Evolutionary conservation across 352 stramenopile genomes (phyloP).

Genomic region (Globisporangium polare): DNA sequence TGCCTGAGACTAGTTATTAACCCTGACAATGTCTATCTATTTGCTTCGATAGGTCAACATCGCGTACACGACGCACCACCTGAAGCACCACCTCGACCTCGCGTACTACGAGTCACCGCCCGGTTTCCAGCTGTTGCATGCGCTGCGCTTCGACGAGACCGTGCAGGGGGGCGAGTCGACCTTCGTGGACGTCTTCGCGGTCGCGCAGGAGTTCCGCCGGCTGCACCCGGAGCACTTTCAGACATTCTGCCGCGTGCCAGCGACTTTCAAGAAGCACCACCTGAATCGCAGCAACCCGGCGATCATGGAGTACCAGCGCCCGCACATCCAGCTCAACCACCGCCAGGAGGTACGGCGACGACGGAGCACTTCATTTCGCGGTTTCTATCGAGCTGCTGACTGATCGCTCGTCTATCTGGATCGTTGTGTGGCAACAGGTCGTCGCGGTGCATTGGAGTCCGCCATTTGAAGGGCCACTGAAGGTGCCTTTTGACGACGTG

Average conservation of each 20-base stretch:
- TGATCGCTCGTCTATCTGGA: neutral
- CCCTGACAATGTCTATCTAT: neutral
- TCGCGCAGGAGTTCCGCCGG: constrained; percentile 61
- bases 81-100: constrained; percentile 94
- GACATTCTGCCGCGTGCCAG: constrained; percentile 80
- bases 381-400: neutral
- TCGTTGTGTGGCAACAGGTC: constrained; percentile 35
- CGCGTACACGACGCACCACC: constrained; percentile 88
- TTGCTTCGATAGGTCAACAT: constrained; percentile 84
- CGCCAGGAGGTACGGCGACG: constrained; percentile 47
- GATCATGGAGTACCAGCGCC: constrained; percentile 93
- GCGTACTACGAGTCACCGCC: constrained; percentile 97
- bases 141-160: constrained; percentile 80
- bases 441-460: constrained; percentile 92
- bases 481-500: constrained; percentile 71
- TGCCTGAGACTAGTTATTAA: no score
- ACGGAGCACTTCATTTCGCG: neutral
- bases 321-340: constrained; percentile 90
- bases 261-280: constrained; percentile 94
- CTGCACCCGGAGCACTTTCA: constrained; percentile 66
- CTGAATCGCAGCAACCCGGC: constrained; percentile 84
- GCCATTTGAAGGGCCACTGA: constrained; percentile 92
- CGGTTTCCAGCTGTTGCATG: constrained; percentile 94
- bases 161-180: constrained; percentile 83
- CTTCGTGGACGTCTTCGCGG: constrained; percentile 82